Conservation (phyloP, 352 stramenopile species). For the Stramenopiles sp. region DNA sequence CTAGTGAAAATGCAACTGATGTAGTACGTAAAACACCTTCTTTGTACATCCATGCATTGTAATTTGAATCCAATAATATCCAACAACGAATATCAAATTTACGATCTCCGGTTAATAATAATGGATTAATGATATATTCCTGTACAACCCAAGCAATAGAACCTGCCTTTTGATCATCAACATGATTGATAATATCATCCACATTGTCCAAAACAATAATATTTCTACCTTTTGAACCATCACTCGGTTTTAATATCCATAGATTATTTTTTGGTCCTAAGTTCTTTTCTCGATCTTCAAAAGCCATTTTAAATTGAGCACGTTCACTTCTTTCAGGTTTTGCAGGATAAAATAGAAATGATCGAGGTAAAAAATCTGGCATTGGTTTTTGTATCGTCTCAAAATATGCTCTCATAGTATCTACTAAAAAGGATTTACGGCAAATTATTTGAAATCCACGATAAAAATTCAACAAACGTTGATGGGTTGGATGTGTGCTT, state of each 20-base stretch:
- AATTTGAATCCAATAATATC: neutral
- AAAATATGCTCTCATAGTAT: neutral
- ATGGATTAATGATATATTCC: neutral
- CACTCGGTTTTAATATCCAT: neutral
- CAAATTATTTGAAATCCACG: neutral
- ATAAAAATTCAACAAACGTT: neutral
- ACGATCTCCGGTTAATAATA: neutral
- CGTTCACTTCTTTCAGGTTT: neutral
- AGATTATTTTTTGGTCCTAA: neutral
- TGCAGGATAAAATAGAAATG: neutral
- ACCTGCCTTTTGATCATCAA: neutral
- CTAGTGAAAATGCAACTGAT: neutral
- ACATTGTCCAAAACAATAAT: neutral
- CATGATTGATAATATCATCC: neutral
- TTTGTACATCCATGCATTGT: neutral
- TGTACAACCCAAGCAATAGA: neutral
- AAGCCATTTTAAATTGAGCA: neutral
- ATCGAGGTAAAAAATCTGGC: neutral
- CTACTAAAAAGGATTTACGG: neutral
- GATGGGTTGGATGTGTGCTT: neutral
- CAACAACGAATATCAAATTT: conserved; percentile 8
- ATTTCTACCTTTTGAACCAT: neutral
- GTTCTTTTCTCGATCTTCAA: neutral
- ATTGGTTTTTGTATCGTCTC: neutral
- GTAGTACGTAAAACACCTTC: conserved; percentile 1